Evolutionary conservation across 2,329 filamentous ascomycete genomes (phyloP).

Genomic region (Geoglossum cookeanum): DNA sequence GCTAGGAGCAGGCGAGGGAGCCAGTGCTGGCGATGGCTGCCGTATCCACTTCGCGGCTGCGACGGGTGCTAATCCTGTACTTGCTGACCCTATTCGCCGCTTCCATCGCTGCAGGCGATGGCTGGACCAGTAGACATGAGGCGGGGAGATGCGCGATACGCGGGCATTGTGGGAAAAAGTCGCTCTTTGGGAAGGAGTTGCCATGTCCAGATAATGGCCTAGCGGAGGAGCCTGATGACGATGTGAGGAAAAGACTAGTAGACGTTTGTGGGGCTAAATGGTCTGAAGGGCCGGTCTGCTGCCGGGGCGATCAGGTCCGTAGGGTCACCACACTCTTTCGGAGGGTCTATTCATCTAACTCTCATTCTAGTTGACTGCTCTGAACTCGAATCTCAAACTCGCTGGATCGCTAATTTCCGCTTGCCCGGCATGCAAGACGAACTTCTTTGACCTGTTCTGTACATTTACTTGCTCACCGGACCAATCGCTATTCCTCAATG

Average conservation of each 20-base stretch:
- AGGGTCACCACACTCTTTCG: neutral
- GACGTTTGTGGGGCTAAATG: slow-evolving; percentile 76
- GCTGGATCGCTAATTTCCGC: slow-evolving; percentile 79
- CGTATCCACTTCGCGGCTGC: neutral
- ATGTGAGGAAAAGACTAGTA: slow-evolving; percentile 58
- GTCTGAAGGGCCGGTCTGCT: slow-evolving; percentile 71
- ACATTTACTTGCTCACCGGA: slow-evolving; percentile 96
- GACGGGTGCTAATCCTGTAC: neutral
- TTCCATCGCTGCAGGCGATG: slow-evolving; percentile 3
- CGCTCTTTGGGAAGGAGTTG: slow-evolving; percentile 73
- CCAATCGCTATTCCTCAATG: slow-evolving; percentile 86
- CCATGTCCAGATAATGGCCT: slow-evolving; percentile 83
- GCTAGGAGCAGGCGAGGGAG: neutral
- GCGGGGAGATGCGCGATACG: slow-evolving; percentile 76
- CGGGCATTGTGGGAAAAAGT: slow-evolving; percentile 78
- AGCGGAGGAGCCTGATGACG: slow-evolving; percentile 53
- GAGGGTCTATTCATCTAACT: neutral
- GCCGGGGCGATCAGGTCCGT: slow-evolving; percentile 54
- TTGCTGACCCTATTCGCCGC: neutral
- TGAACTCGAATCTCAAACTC: slow-evolving; percentile 69
- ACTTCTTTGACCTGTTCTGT: slow-evolving; percentile 97
- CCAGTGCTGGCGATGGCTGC: neutral
- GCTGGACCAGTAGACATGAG: slow-evolving; percentile 45
- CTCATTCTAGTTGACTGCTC: slow-evolving; percentile 43
- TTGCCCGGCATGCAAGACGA: slow-evolving; percentile 91